These are phyloP conservation scores for Yamadazyma pseudoaaseri DNA, from an alignment of 1,139 yeast species.

Conservation along the genomic window DNA sequence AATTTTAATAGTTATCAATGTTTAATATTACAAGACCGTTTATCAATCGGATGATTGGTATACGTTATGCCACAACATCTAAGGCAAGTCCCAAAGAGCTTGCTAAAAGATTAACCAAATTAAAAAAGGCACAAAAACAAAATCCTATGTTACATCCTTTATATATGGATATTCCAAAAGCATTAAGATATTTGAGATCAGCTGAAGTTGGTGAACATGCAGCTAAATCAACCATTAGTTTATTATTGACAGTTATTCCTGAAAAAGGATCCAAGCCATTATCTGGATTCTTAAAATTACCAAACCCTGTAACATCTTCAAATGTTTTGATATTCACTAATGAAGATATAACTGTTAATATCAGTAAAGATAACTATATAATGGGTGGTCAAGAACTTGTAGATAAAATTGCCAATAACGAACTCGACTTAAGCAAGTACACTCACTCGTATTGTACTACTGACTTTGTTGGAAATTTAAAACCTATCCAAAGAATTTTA, in stretches of 20 bases:
- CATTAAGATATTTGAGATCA: constrained; percentile 79
- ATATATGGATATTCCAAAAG: constrained; percentile 70
- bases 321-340: constrained; percentile 69
- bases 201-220: constrained; percentile 85
- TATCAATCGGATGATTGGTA: background rate
- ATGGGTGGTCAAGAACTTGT: constrained; percentile 75
- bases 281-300: constrained; percentile 70
- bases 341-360: constrained; percentile 33
- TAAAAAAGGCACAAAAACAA: constrained; percentile 39
- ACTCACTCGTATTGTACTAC: constrained; percentile 87
- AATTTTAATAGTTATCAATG: constrained; percentile 1
- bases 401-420: constrained; percentile 58
- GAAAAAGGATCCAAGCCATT: constrained; percentile 80
- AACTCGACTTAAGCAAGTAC: constrained; percentile 50
- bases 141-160: constrained; percentile 56
- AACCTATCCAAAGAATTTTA: constrained; percentile 67
- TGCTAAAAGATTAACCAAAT: constrained; percentile 32
- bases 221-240: constrained; percentile 63
- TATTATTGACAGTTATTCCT: constrained; percentile 67
- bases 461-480: constrained; percentile 63
- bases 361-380: constrained; percentile 18
- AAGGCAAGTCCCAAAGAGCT: constrained; percentile 19
- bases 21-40: constrained; percentile 1
- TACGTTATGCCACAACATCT: constrained; percentile 2
- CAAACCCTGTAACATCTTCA: constrained; percentile 69